Evolutionary conservation across 768 basidiomycete genomes (phyloP), one percentile per base, ranked within the genome.

Genomic region (Lentinula lateritia): DNA sequence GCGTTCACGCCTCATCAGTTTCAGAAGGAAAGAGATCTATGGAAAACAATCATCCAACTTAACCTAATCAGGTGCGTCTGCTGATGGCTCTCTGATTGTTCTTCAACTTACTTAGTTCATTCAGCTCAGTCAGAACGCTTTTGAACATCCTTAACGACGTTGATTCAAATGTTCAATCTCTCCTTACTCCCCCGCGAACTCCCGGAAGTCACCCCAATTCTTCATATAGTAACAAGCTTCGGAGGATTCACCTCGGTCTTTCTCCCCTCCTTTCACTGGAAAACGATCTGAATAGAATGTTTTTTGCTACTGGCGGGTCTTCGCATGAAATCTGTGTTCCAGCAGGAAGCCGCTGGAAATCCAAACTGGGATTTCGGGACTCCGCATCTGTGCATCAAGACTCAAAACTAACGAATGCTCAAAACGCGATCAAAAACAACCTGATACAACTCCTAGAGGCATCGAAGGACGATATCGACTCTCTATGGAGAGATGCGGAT

Each of bases 1-100:
- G 79, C 83, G 0, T 88, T 88, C 66, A 80, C 84, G 8, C 88
- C 87, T 0, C 77, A 75, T 28, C 80, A 83, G 60, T 89, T 89
- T 60, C 79, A 81, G 48, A 76, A 67, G 50, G 87, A 90, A 62
- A 75, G 82, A 16, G 66, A 75, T 0, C 78, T 83, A 6, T 90
- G 88, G 88, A 82, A 78, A 63, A 78, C 80, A 12, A 79, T 90
- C 58, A 79, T 90, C 7, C 85, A 90, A 64, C 81, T 90, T 46
- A 90, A 90, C 66, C 72, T 90, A 63, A 87, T 89, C 62, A 73
- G 81, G 87, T 86, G 54, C 13, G 54, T 45, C 32, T 35, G 13
- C 16, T 74, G 67, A 1, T 3, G 16, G 8, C 35, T 36, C 32
- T 50, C 50, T 13, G 2, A 10, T 43, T 13, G 18, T 16, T 52